Percentiles rank a stretch among this genome's conserved stretches.
Conservation (phyloP, 176 grass and related monocot species). For the Rhipidocladum racemiflorum region DNA sequence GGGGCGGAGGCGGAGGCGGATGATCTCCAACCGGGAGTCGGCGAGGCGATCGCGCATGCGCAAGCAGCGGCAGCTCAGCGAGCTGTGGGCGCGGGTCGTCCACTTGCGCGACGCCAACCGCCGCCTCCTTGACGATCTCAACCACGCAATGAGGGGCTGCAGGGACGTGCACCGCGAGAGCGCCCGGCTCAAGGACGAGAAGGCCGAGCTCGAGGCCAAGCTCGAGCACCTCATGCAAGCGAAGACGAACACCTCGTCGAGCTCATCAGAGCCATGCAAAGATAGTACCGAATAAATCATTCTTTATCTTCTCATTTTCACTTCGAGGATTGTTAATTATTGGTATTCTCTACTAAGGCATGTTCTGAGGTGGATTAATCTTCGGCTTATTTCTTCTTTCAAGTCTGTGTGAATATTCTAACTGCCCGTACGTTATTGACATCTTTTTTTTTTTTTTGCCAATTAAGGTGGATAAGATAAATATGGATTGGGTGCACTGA, state of each 20-base stretch:
- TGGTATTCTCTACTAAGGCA: conserved; percentile 46
- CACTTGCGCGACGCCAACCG: conserved; percentile 62
- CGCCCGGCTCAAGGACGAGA: conserved; percentile 45
- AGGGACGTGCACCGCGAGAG: conserved; percentile 51
- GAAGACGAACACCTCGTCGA: conserved; percentile 3
- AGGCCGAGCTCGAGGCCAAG: conserved; percentile 49
- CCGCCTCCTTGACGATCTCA: conserved; percentile 71
- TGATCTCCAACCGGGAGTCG: conserved; percentile 93
- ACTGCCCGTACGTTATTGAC: conserved; percentile 23
- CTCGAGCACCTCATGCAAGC: conserved; percentile 48
- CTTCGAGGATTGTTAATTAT: conserved; percentile 7
- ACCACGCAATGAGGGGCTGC: conserved; percentile 50
- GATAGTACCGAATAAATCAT: conserved; percentile 37
- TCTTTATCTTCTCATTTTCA: conserved; percentile 32
- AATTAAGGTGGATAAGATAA: conserved; percentile 36
- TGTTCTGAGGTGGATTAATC: conserved; percentile 22
- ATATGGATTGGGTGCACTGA: conserved; percentile 30
- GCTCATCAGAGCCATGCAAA: conserved; percentile 19
- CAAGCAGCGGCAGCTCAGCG: conserved; percentile 78
- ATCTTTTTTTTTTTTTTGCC: conserved; percentile 32
- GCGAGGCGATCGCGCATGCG: conserved; percentile 87
- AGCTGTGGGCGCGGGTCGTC: conserved; percentile 65
- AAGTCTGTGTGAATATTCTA: conserved; percentile 5
- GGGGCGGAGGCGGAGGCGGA: conserved; percentile 73
- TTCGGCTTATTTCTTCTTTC: background rate